Base-by-base conservation (phyloP, 768 basidiomycete species). In the Phallus indusiatus region DNA sequence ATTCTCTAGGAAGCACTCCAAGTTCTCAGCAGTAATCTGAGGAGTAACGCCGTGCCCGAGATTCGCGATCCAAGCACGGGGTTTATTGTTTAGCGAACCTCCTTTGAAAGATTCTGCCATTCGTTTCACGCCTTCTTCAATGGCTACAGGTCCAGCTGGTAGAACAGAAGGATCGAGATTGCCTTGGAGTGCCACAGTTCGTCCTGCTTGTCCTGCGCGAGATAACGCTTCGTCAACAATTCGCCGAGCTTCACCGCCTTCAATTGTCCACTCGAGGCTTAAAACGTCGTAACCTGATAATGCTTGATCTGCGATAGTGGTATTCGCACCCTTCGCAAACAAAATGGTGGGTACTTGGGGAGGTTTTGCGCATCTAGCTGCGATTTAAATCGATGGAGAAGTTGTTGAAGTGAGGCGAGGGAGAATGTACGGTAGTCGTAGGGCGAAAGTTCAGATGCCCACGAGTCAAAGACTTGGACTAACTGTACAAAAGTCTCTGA, bases 41-140 rank as follows among this genome's bases (percentile, higher is more conserved):
- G 96, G 96, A 4, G 94, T 96, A 65, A 99, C 94, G 5, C 96
- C 96, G 69, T 98, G 96, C 0, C 96, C 96, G 20, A 99, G 75
- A 73, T 98, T 98, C 9, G 90, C 89, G 67, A 98, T 97, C 93
- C 94, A 98, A n/a, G 84, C 88, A 46, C 78, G 79, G 18, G 74
- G 66, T 54, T 70, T 69, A 54, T 75, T 78, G 8, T 75, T 76
- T 10, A 82, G 81, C n/a, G 28, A 28, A 48, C 65, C 73, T 7
- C 67, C 66, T 53, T 79, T 76, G 75, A 97, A 98, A n/a, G 78
- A 79, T 62, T 81, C 76, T 61, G 83, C 82, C 82, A 94, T 87
- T 64, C 86, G 77, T 74, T 91, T 84, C 42, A 96, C 92, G 64
- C 88, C 84, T 42, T 72, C 70, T 73, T 94, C 90, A 65, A 98